Percentiles rank a stretch among this genome's conserved stretches.
Conservation (phyloP, 2,329 filamentous ascomycete genomes). For the Colletotrichum sp. region DNA sequence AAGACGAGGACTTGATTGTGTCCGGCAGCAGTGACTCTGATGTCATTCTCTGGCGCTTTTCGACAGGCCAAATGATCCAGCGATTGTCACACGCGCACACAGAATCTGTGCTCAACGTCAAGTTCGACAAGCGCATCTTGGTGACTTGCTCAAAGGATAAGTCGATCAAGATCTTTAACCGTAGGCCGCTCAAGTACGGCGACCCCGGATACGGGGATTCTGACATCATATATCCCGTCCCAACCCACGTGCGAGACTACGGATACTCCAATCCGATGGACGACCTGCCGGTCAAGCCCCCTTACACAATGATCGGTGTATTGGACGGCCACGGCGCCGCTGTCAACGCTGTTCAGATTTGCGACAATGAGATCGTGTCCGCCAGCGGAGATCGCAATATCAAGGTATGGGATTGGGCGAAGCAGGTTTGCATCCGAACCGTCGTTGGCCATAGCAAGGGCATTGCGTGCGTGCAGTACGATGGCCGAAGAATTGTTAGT, state of each 20-base stretch:
- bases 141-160: slow-evolving; percentile 98
- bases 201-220: slow-evolving; percentile 58
- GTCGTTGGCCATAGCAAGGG: slow-evolving; percentile 90
- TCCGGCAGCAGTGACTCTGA: slow-evolving; percentile 93
- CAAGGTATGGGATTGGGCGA: slow-evolving; percentile 92
- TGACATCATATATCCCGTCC: slow-evolving; percentile 56
- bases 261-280: slow-evolving; percentile 53
- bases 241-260: slow-evolving; percentile 56
- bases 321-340: slow-evolving; percentile 87
- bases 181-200: slow-evolving; percentile 67
- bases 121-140: slow-evolving; percentile 88
- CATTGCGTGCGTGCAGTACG: slow-evolving; percentile 97
- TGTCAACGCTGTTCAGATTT: slow-evolving; percentile 94
- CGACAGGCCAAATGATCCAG: slow-evolving; percentile 83
- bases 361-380: slow-evolving; percentile 86
- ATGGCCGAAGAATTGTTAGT: slow-evolving; percentile 90
- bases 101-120: slow-evolving; percentile 92
- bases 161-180: slow-evolving; percentile 95
- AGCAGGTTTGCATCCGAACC: slow-evolving; percentile 76
- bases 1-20: slow-evolving; percentile 89
- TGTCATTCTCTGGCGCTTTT: slow-evolving; percentile 92
- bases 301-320: slow-evolving; percentile 79
- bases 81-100: slow-evolving; percentile 77
- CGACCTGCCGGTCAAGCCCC: slow-evolving; percentile 58
- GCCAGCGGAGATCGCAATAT: slow-evolving; percentile 93